Conservation (phyloP, 2,329 filamentous ascomycete species). For the Fusarium palustre region DNA sequence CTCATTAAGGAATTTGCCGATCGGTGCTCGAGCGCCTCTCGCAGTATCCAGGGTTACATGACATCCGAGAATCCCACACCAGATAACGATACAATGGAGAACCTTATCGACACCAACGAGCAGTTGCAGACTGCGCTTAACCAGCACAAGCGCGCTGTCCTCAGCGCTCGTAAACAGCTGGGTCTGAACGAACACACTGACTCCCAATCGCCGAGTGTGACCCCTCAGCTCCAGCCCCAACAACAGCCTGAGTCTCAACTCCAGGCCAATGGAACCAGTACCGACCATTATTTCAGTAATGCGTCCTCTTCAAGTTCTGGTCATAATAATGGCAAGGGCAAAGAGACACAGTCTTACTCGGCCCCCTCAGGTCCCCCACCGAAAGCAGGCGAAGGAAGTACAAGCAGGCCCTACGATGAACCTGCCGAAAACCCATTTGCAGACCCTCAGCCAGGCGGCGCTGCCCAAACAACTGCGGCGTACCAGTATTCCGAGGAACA, state of each 20-base stretch:
- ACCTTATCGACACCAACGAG: constrained; percentile 93
- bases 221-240: constrained; percentile 34
- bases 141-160: constrained; percentile 83
- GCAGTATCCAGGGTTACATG: constrained; percentile 89
- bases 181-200: constrained; percentile 53
- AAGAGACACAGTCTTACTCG: constrained; percentile 49
- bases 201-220: constrained; percentile 47
- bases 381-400: constrained; percentile 44
- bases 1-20: constrained; percentile 92
- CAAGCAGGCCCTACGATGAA: constrained; percentile 35
- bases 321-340: constrained; percentile 49
- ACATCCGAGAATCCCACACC: constrained; percentile 80
- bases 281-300: constrained; percentile 39
- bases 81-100: constrained; percentile 94
- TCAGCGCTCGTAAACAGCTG: constrained; percentile 69
- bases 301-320: constrained; percentile 33
- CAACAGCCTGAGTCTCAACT: constrained; percentile 15
- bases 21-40: constrained; percentile 82
- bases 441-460: constrained; percentile 49
- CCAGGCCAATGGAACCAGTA: constrained; percentile 47
- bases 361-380: constrained; percentile 44
- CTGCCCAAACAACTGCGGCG: constrained; percentile 27
- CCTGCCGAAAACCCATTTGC: constrained; percentile 48
- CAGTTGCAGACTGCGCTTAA: constrained; percentile 85
- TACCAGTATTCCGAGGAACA: constrained; percentile 38